phyloP scores from a whole-genome alignment of 805 yeast genomes.

The Saccharomycopsis fermentans region DNA sequence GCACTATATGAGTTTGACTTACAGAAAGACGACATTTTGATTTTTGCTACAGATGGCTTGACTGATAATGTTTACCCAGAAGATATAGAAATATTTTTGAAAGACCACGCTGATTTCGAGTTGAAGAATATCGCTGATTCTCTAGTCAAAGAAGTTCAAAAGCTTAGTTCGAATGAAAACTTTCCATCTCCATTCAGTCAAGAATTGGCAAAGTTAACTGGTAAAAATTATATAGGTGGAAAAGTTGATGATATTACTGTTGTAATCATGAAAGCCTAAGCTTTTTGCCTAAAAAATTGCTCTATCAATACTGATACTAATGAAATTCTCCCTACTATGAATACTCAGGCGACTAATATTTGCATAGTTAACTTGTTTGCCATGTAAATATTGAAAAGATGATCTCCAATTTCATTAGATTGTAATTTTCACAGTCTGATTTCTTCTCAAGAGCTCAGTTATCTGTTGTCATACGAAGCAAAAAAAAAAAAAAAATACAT shows the following conservation, averaged over 20 bases:
- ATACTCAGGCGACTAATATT: not conserved
- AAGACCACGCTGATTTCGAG: conserved; percentile 33
- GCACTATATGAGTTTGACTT: conserved; percentile 59
- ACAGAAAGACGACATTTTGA: conserved; percentile 59
- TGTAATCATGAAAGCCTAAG: conserved; percentile 52
- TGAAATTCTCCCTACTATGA: not conserved
- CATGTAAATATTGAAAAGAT: no score
- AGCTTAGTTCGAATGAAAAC: conserved; percentile 58
- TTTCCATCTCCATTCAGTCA: conserved; percentile 83
- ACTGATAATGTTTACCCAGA: conserved; percentile 71
- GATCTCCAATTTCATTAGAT: no score
- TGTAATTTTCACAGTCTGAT: no score
- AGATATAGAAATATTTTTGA: conserved; percentile 61
- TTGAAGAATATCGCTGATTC: conserved; percentile 39
- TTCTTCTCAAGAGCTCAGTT: no score
- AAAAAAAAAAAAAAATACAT: no score
- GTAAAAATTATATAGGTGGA: conserved; percentile 74
- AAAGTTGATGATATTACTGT: conserved; percentile 92
- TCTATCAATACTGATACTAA: not conserved
- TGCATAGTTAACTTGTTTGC: no score
- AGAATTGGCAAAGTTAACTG: conserved; percentile 54
- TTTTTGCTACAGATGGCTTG: conserved; percentile 91
- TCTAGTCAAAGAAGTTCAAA: conserved; percentile 58
- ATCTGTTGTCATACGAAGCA: no score
- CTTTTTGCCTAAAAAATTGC: not conserved